Conservation (phyloP, 805 yeast genomes). For the Ogataea philodendri region DNA sequence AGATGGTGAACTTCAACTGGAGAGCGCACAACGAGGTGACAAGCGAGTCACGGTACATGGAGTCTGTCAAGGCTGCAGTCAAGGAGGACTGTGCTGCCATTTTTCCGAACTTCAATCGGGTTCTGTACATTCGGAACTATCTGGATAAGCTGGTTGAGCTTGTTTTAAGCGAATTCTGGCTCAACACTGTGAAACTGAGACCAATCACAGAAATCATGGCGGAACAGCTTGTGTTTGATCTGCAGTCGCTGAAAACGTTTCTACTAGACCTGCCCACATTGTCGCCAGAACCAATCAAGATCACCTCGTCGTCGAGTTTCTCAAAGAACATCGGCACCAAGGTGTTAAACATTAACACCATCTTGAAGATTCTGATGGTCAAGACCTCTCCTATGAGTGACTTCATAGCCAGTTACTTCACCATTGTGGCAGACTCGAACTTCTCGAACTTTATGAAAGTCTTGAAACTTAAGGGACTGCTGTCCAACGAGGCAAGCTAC, state of each 20-base stretch:
- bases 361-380: conserved; percentile 67
- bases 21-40: conserved; percentile 56
- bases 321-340: conserved; percentile 27
- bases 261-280: conserved; percentile 49
- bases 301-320: conserved; percentile 26
- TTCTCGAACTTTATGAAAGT: conserved; percentile 62
- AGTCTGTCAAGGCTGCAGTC: conserved; percentile 51
- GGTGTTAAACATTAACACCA: conserved; percentile 45
- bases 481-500: conserved; percentile 27
- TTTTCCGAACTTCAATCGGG: conserved; percentile 61
- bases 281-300: conserved; percentile 36
- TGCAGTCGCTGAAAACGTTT: conserved; percentile 58
- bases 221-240: conserved; percentile 78
- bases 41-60: conserved; percentile 69
- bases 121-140: conserved; percentile 66
- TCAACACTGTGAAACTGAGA: conserved; percentile 56
- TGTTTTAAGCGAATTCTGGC: conserved; percentile 52
- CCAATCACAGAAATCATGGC: conserved; percentile 71
- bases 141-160: conserved; percentile 75
- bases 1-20: conserved; percentile 79
- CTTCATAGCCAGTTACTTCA: conserved; percentile 63
- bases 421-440: conserved; percentile 62
- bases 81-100: conserved; percentile 45
- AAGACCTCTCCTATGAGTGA: conserved; percentile 63
- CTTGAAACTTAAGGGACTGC: conserved; percentile 56